These are phyloP conservation scores for Solanum raphanifolium DNA, from an alignment of 257 asterid genomes.

Conservation along the genomic window DNA sequence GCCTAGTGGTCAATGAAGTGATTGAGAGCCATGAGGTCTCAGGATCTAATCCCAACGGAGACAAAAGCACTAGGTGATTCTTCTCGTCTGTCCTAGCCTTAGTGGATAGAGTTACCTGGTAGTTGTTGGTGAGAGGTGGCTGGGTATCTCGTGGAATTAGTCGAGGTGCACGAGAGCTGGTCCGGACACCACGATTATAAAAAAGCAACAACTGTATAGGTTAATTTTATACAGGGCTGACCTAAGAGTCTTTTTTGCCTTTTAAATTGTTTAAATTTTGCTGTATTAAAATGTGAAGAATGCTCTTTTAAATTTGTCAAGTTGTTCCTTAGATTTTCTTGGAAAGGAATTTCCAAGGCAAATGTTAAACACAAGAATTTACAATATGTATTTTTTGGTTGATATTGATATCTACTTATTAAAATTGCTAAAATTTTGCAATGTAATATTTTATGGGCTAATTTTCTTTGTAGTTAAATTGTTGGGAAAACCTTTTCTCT, in stretches of 20 bases:
- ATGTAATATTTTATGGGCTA: not conserved
- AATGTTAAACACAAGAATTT: not conserved
- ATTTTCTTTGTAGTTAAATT: not conserved
- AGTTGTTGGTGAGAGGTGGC: not conserved
- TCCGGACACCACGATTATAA: not conserved
- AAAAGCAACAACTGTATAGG: not conserved
- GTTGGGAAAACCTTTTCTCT: not conserved
- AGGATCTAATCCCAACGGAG: not conserved
- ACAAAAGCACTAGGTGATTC: not conserved
- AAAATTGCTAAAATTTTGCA: not conserved
- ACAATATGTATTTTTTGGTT: not conserved
- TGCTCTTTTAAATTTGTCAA: not conserved
- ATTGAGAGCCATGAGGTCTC: not conserved
- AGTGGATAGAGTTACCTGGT: not conserved
- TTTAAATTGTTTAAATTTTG: not conserved
- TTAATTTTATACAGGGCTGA: not conserved
- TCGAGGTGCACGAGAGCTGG: not conserved
- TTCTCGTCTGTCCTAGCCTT: not conserved
- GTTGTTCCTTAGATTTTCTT: not conserved
- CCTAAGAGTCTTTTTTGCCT: not conserved
- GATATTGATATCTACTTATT: not conserved
- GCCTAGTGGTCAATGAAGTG: not conserved
- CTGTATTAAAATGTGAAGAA: not conserved
- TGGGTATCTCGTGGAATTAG: not conserved
- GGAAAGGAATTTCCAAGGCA: not conserved